Evolutionary conservation across 805 yeast genomes (phyloP).

Genomic region (Tetrapisispora arboricola): DNA sequence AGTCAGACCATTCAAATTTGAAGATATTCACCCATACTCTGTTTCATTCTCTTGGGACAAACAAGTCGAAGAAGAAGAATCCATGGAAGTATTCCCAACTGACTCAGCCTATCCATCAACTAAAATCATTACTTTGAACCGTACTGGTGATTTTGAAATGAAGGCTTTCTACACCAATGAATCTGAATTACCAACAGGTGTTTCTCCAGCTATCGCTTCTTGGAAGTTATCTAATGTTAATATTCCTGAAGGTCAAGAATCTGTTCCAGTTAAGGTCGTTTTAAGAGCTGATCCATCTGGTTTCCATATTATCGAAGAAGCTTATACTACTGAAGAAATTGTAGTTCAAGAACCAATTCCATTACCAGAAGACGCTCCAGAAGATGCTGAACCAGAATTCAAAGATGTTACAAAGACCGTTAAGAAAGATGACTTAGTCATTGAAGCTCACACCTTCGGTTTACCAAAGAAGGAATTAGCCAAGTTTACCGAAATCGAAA

Average conservation of each 20-base stretch:
- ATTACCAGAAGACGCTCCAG: slow-evolving; percentile 35
- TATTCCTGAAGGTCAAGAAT: slow-evolving; percentile 60
- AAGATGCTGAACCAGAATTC: slow-evolving; percentile 69
- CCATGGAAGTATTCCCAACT: slow-evolving; percentile 90
- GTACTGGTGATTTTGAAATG: slow-evolving; percentile 77
- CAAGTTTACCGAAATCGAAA: slow-evolving; percentile 66
- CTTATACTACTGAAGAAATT: slow-evolving; percentile 86
- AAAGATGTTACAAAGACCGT: slow-evolving; percentile 85
- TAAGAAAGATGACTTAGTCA: slow-evolving; percentile 68
- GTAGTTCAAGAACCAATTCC: slow-evolving; percentile 80
- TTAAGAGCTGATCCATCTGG: slow-evolving; percentile 96
- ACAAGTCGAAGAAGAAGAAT: slow-evolving; percentile 79
- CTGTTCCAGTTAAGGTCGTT: slow-evolving; percentile 80
- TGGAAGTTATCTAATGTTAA: slow-evolving; percentile 81
- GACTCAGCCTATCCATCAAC: slow-evolving; percentile 90
- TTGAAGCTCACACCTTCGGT: slow-evolving; percentile 50
- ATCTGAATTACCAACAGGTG: slow-evolving; percentile 61
- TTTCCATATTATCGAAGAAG: slow-evolving; percentile 82
- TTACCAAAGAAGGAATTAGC: slow-evolving; percentile 47
- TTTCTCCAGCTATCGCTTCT: slow-evolving; percentile 54
- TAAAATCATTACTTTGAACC: slow-evolving; percentile 84
- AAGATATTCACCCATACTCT: slow-evolving; percentile 82
- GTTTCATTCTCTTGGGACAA: slow-evolving; percentile 93
- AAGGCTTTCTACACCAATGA: slow-evolving; percentile 77
- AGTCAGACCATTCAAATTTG: slow-evolving; percentile 96